Conservation (phyloP, 2,329 filamentous ascomycete species). For the Balansia obtecta region DNA sequence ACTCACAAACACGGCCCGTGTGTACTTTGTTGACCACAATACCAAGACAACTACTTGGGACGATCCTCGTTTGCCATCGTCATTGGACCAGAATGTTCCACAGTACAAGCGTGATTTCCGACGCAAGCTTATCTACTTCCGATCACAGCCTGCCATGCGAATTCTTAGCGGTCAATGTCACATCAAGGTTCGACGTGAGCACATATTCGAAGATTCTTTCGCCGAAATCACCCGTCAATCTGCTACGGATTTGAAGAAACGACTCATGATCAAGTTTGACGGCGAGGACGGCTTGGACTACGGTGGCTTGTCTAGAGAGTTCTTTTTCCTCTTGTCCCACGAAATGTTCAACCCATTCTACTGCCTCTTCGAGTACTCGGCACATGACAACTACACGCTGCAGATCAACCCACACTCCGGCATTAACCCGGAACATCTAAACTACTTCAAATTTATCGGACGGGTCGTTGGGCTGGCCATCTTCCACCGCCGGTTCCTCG, state of each 20-base stretch:
- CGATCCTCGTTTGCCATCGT: conserved; percentile 87
- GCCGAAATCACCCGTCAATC: conserved; percentile 97
- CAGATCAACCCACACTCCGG: conserved; percentile 99
- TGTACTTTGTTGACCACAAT: conserved; percentile 99
- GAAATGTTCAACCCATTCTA: conserved; percentile 99
- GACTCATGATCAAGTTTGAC: conserved; percentile 99
- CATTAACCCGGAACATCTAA: conserved; percentile 97
- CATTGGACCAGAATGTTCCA: conserved; percentile 92
- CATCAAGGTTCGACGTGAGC: conserved; percentile 89
- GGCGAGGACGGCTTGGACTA: conserved; percentile 97
- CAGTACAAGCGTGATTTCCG: conserved; percentile 99
- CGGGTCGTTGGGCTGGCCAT: conserved; percentile 94
- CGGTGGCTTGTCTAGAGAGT: conserved; percentile 92
- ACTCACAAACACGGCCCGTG: conserved; percentile 90
- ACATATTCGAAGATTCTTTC: conserved; percentile 98
- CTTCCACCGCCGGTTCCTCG: conserved; percentile 93
- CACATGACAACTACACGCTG: conserved; percentile 98
- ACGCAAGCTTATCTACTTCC: conserved; percentile 97
- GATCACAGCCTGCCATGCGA: conserved; percentile 89
- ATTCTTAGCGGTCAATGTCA: conserved; percentile 95
- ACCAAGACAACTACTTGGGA: conserved; percentile 99
- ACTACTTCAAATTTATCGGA: conserved; percentile 99
- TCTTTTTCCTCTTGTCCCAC: conserved; percentile 97
- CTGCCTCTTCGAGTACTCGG: conserved; percentile 97
- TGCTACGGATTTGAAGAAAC: conserved; percentile 91